Evolutionary conservation across 2,329 filamentous ascomycete genomes (phyloP), one percentile per base, ranked within the genome.

Genomic region (Didymella arachidicola): DNA sequence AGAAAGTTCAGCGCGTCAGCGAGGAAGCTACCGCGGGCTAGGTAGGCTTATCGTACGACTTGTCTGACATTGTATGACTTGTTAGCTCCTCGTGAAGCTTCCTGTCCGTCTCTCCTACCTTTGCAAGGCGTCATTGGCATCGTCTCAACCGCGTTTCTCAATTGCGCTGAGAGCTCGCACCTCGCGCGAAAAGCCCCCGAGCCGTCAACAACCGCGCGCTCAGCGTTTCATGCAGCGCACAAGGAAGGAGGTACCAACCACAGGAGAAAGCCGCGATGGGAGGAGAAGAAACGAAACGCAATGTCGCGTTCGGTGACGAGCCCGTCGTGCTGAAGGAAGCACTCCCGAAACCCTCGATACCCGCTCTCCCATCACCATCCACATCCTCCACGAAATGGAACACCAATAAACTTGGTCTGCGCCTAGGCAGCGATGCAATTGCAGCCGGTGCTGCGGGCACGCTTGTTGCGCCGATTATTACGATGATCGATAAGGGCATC

Each of bases 391-490:
- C 29, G 29, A 41, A 56, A 53, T 94, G 91, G 90, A 96, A 96
- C 76, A 93, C 91, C 25, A 85, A 86, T 64, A 89, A 91, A 66
- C 77, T 96, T 54, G 84, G 84, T 14, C 76, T 84, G 64, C 84
- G 92, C 51, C 72, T 96, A 12, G 86, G 82, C 42, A 85, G 87
- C 16, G 92, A 97, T 79, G 77, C 85, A 22, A 76, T 85, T 43
- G 88, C 89, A 69, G 93, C 92, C 1, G 83, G 85, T 2, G 84
- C 86, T 44, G 91, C 93, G 11, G 92, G 89, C 2, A 85, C 84
- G 7, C 80, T 95, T 60, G 89, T 97, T 46, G 92, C 93, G 53
- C 93, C 93, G 1, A 74, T 96, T 38, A 94, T 97, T 63, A 90
- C 90, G 36, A 89, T 95, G 65, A 95, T 97, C 77, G 93, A 97